A percentile compares a stretch with the other conserved stretches of the same genome.
Conservation (phyloP, 768 basidiomycete genomes). For the Collybia sordida region DNA sequence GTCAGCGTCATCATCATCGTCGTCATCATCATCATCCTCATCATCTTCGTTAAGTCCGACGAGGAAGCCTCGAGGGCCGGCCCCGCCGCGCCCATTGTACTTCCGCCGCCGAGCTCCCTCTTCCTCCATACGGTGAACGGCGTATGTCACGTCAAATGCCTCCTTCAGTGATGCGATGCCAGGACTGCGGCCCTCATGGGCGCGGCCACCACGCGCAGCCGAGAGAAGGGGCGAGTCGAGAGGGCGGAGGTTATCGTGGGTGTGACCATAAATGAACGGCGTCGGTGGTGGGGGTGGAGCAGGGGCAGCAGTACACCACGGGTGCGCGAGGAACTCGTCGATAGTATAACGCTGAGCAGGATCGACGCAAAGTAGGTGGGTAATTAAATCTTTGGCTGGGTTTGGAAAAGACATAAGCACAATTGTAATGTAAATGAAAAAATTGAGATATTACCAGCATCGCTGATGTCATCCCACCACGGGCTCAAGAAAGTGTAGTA, state of each 20-base stretch:
- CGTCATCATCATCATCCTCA: conserved; percentile 59
- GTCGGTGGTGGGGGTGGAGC: conserved; percentile 67
- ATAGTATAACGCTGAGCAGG: conserved; percentile 96
- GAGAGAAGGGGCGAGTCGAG: conserved; percentile 91
- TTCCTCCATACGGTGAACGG: conserved; percentile 99
- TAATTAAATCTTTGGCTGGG: conserved; percentile 95
- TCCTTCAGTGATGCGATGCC: conserved; percentile 93
- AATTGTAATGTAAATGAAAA: not conserved
- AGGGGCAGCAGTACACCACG: conserved; percentile 83
- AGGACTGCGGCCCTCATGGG: conserved; percentile 79
- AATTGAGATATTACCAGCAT: conserved; percentile 52
- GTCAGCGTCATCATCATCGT: conserved; percentile 48
- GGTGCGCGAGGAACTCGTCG: conserved; percentile 95
- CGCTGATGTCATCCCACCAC: conserved; percentile 98
- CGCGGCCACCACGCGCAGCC: conserved; percentile 70
- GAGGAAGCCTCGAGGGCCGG: conserved; percentile 76
- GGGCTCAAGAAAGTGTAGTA: conserved; percentile 98
- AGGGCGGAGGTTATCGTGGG: conserved; percentile 35
- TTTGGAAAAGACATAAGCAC: no score
- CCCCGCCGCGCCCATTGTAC: conserved; percentile 76
- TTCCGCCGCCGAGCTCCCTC: conserved; percentile 88
- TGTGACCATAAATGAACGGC: conserved; percentile 46
- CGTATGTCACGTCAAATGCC: conserved; percentile 98
- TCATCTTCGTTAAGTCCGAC: conserved; percentile 92
- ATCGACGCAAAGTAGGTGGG: conserved; percentile 93